Evolutionary conservation across 2,329 filamentous ascomycete genomes (phyloP).

Genomic region (Paraphaeosphaeria sporulosa): DNA sequence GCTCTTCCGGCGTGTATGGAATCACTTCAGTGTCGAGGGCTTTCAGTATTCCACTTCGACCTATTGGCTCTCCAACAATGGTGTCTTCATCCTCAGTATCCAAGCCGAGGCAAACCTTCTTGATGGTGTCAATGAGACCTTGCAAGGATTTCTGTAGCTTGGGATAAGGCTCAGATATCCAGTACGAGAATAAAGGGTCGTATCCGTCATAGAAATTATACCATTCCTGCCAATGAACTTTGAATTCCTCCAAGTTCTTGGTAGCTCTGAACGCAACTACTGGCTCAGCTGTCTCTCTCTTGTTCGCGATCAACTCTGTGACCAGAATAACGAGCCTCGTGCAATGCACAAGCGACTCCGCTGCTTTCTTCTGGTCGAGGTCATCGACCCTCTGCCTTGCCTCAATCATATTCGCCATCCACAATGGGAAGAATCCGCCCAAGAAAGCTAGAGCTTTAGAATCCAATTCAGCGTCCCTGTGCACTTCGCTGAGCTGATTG

Average conservation of each 20-base stretch:
- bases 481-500: slow-evolving; percentile 42
- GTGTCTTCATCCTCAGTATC: slow-evolving; percentile 54
- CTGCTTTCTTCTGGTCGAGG: slow-evolving; percentile 55
- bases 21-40: slow-evolving; percentile 66
- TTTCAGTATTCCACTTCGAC: slow-evolving; percentile 58
- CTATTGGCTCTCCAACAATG: slow-evolving; percentile 66
- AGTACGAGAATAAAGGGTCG: slow-evolving; percentile 66
- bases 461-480: slow-evolving; percentile 51
- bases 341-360: slow-evolving; percentile 52
- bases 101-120: slow-evolving; percentile 56
- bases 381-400: slow-evolving; percentile 55
- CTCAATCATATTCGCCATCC: slow-evolving; percentile 57
- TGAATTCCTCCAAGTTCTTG: slow-evolving; percentile 53
- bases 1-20: slow-evolving; percentile 64
- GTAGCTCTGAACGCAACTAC: slow-evolving; percentile 58
- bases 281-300: slow-evolving; percentile 46
- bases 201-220: slow-evolving; percentile 63
- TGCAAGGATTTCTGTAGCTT: slow-evolving; percentile 50
- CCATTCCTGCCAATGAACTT: slow-evolving; percentile 55
- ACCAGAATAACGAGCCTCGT: slow-evolving; percentile 44
- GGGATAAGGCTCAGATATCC: slow-evolving; percentile 58
- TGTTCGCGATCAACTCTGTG: slow-evolving; percentile 45
- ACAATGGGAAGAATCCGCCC: slow-evolving; percentile 48
- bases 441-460: slow-evolving; percentile 52
- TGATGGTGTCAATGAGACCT: slow-evolving; percentile 49